Percentiles rank a stretch among this genome's conserved stretches.
phyloP scores from a whole-genome alignment of 495 filamentous ascomycete genomes.

The Penicillium simplicissimum region DNA sequence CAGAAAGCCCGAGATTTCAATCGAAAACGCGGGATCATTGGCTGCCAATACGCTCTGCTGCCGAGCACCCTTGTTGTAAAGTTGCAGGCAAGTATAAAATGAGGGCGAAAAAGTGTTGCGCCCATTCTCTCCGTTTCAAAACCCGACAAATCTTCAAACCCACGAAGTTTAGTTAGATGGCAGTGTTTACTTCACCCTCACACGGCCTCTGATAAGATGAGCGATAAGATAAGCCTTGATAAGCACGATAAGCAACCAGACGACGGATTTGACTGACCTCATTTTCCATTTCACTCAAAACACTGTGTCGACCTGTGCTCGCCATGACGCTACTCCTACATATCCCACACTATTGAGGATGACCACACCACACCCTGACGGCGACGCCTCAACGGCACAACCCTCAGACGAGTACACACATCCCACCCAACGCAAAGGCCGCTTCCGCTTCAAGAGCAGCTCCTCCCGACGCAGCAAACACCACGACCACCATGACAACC shows the following conservation, averaged over 20 bases:
- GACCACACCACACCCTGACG: background rate
- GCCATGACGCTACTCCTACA: background rate
- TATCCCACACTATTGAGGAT: background rate
- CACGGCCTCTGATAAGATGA: too few species aligned
- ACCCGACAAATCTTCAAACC: too few species aligned
- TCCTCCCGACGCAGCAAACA: conserved; percentile 36
- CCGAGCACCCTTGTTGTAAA: too few species aligned
- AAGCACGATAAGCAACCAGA: conserved; percentile 3
- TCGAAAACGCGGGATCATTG: too few species aligned
- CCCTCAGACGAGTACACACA: conserved; percentile 24
- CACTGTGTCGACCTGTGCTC: background rate
- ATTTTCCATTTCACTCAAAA: background rate
- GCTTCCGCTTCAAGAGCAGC: conserved; percentile 59
- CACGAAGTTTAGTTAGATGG: too few species aligned
- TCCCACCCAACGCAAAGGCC: conserved; percentile 32
- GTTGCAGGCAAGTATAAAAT: too few species aligned
- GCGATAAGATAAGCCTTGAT: background rate
- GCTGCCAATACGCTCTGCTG: too few species aligned
- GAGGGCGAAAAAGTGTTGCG: too few species aligned
- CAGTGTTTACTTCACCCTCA: too few species aligned
- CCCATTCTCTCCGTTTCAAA: too few species aligned
- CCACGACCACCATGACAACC: conserved; percentile 7
- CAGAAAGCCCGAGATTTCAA: too few species aligned
- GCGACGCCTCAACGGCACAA: background rate
- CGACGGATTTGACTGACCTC: background rate